phyloP scores from a whole-genome alignment of 345 rosid genomes.

The Bruguiera sexangula region DNA sequence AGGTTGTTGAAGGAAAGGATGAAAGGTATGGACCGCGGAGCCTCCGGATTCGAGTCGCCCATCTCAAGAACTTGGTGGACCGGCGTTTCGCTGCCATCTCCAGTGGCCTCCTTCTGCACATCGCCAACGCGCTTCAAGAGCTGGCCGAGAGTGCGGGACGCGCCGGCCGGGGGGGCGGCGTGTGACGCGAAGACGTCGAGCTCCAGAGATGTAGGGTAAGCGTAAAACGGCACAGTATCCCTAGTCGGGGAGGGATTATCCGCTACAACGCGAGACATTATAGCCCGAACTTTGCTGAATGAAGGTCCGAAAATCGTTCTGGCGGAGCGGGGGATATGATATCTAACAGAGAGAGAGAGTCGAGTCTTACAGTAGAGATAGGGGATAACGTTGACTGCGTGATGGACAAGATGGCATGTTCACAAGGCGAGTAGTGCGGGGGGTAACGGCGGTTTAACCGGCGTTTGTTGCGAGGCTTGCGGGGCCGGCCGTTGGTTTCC shows the following conservation, averaged over 20 bases:
- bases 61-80: conserved; percentile 49
- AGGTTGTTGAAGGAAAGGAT: conserved; percentile 69
- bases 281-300: background rate
- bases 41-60: conserved; percentile 22
- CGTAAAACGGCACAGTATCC: conserved; percentile 30
- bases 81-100: conserved; percentile 67
- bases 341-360: too few relatives aligned
- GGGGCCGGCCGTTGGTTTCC: background rate
- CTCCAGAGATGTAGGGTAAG: conserved; percentile 34
- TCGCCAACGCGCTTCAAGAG: conserved; percentile 74
- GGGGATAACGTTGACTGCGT: conserved; percentile 14
- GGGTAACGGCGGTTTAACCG: conserved; percentile 9
- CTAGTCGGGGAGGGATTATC: conserved; percentile 20
- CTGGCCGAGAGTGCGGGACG: conserved; percentile 59
- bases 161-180: background rate
- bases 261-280: conserved; percentile 52
- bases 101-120: conserved; percentile 50
- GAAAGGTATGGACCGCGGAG: conserved; percentile 53
- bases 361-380: too few relatives aligned
- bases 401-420: conserved; percentile 6
- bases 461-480: background rate
- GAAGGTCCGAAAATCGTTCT: background rate
- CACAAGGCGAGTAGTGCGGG: too few relatives aligned
- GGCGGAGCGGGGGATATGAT: too few relatives aligned
- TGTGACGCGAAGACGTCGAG: conserved; percentile 3